phyloP scores from a whole-genome alignment of 768 basidiomycete genomes.

The Polyporus arcularius region DNA sequence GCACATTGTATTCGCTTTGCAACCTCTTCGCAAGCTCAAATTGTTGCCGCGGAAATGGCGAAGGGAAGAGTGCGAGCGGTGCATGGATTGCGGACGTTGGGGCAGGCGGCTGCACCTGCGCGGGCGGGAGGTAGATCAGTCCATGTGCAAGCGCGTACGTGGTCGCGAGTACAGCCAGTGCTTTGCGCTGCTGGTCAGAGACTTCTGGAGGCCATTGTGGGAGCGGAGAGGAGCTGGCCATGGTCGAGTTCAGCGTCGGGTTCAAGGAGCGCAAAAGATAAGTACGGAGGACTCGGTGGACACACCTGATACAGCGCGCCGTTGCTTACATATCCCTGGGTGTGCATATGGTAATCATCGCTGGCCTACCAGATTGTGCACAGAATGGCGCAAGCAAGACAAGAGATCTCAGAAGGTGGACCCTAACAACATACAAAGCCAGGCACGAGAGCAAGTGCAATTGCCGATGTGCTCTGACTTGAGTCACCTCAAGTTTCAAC shows the following conservation, averaged over 20 bases:
- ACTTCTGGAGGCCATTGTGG: constrained; percentile 74
- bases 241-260: background rate
- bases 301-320: background rate
- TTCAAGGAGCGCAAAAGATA: background rate
- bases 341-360: background rate
- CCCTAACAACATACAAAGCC: no score
- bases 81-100: constrained; percentile 86
- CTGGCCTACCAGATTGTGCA: background rate
- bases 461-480: no score
- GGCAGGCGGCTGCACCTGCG: constrained; percentile 43
- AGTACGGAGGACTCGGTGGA: no score
- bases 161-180: constrained; percentile 65
- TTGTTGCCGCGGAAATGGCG: constrained; percentile 75
- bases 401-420: no score
- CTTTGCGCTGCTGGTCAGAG: constrained; percentile 54
- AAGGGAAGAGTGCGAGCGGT: constrained; percentile 85
- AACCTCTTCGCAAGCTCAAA: constrained; percentile 67
- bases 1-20: constrained; percentile 77
- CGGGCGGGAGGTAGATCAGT: constrained; percentile 75
- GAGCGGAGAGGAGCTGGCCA: constrained; percentile 6
- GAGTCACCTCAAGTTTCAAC: no score
- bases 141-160: constrained; percentile 87
- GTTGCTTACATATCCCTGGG: background rate
- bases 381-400: constrained; percentile 3
- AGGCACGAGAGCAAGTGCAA: no score